Evolutionary conservation across 176 grass and related monocot genomes (phyloP).

Genomic region (Paspalum vaginatum): DNA sequence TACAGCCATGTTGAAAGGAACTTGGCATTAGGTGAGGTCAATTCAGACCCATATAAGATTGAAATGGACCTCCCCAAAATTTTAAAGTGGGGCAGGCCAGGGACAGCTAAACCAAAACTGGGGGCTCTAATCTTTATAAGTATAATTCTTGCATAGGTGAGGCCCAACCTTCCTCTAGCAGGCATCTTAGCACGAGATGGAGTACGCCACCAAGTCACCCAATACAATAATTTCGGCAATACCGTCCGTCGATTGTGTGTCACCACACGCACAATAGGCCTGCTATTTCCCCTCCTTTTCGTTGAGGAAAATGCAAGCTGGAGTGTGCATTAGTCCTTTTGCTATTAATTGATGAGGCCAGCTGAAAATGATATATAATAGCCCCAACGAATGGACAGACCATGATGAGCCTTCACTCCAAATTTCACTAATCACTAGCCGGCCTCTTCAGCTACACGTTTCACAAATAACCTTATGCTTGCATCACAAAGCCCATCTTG

Average conservation of each 20-base stretch:
- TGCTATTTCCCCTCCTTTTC: background rate
- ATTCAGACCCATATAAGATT: slow-evolving; percentile 33
- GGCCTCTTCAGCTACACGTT: background rate
- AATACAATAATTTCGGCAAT: slow-evolving; percentile 1
- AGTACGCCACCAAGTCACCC: background rate
- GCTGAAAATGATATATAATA: slow-evolving; percentile 18
- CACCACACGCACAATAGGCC: slow-evolving; percentile 13
- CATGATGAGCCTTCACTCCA: background rate
- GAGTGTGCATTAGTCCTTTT: background rate
- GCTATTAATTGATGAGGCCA: background rate
- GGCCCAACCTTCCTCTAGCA: slow-evolving; percentile 39
- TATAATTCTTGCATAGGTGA: slow-evolving; percentile 34
- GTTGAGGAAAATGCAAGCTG: background rate
- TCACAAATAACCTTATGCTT: background rate
- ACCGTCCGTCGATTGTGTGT: background rate
- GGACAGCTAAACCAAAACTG: slow-evolving; percentile 48
- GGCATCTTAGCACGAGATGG: slow-evolving; percentile 8
- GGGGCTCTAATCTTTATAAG: background rate
- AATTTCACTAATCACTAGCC: background rate
- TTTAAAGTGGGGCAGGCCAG: slow-evolving; percentile 31
- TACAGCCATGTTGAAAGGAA: slow-evolving; percentile 50
- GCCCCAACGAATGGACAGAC: background rate
- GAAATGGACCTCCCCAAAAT: slow-evolving; percentile 40
- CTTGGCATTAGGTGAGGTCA: slow-evolving; percentile 45
- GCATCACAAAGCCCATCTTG: background rate